A percentile compares a stretch with the other conserved stretches of the same genome.
Evolutionary conservation across 148 eudicot genomes (phyloP).

Genomic region (Fallopia convolvulus): DNA sequence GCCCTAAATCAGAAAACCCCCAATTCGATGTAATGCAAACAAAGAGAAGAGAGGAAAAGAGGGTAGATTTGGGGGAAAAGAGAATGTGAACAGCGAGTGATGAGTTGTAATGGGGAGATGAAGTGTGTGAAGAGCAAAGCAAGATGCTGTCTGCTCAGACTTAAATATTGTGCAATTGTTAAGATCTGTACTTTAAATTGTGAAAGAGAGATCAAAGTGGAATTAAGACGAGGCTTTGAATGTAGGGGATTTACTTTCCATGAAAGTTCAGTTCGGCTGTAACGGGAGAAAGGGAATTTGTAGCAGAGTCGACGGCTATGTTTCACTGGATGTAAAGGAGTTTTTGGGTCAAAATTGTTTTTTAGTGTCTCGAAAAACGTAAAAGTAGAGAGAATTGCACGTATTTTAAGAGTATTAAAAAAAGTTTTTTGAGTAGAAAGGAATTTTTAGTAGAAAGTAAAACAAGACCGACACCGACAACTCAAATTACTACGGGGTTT

Average conservation of each 20-base stretch:
- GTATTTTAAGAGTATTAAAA: no score
- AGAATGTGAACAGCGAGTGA: background rate
- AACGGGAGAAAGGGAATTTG: background rate
- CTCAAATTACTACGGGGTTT: background rate
- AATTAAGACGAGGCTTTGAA: background rate
- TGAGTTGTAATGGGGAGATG: background rate
- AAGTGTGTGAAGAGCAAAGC: conserved; percentile 8
- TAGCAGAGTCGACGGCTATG: no score
- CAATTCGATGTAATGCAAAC: background rate
- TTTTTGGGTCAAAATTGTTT: no score
- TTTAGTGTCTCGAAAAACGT: no score
- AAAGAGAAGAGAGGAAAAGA: background rate
- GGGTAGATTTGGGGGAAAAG: background rate
- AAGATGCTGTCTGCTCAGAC: background rate
- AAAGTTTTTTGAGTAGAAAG: no score
- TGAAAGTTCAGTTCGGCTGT: background rate
- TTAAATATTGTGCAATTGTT: background rate
- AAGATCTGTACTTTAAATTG: background rate
- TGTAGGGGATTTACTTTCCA: background rate
- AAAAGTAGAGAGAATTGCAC: no score
- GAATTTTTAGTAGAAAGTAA: no score
- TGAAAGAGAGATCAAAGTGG: background rate
- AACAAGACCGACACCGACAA: no score
- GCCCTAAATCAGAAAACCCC: background rate
- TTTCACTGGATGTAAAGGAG: no score